Conservation (phyloP, 2,329 filamentous ascomycete genomes). For the Oidium heveae region DNA sequence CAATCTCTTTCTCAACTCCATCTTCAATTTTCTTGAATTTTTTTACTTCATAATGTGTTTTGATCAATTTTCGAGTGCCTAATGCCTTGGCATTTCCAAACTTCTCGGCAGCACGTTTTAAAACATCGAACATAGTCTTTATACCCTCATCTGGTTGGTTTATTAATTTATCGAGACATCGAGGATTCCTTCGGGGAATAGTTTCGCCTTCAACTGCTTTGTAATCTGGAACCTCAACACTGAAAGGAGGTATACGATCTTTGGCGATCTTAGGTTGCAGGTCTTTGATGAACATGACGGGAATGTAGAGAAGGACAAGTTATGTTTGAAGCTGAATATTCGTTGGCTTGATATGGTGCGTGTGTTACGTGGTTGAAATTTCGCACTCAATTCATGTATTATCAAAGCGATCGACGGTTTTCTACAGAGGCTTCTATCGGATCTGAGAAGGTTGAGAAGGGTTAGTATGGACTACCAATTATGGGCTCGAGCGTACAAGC, state of each 20-base stretch:
- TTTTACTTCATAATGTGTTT: conserved; percentile 61
- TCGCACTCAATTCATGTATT: too few species aligned
- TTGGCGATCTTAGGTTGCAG: conserved; percentile 10
- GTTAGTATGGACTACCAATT: too few species aligned
- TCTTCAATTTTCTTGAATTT: conserved; percentile 76
- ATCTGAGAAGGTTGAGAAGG: too few species aligned
- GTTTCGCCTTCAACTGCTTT: conserved; percentile 39
- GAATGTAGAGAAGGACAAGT: neutral
- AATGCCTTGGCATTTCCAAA: conserved; percentile 39
- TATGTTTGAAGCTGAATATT: too few species aligned
- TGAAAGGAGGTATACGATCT: conserved; percentile 27
- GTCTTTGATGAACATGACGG: conserved; percentile 13
- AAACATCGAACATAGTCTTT: conserved; percentile 50
- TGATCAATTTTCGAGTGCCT: conserved; percentile 47
- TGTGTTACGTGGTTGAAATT: too few species aligned
- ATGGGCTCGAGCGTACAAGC: too few species aligned
- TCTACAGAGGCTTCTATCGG: too few species aligned
- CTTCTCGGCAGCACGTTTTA: conserved; percentile 38
- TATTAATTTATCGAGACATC: conserved; percentile 29
- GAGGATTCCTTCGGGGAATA: conserved; percentile 36
- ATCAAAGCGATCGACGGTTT: too few species aligned
- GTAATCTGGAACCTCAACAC: conserved; percentile 31
- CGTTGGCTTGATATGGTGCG: too few species aligned
- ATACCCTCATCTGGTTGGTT: conserved; percentile 29
- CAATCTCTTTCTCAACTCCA: conserved; percentile 51